Evolutionary conservation across 2,329 filamentous ascomycete genomes (phyloP).

Genomic region (Pseudogymnoascus verrucosus): DNA sequence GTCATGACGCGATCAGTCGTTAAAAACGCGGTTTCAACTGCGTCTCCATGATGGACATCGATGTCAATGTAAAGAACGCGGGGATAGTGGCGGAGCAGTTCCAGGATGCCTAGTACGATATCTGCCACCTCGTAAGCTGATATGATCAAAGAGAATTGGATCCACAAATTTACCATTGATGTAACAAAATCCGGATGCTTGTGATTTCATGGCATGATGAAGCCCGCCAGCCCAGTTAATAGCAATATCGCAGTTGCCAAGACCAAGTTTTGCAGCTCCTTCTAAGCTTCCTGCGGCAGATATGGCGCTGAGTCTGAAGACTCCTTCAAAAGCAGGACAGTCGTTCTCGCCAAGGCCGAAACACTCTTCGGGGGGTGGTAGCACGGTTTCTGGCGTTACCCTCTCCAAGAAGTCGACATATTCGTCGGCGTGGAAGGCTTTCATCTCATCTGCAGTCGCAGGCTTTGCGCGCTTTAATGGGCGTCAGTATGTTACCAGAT

Average conservation of each 20-base stretch:
- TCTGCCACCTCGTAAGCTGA: constrained; percentile 48
- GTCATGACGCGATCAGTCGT: constrained; percentile 91
- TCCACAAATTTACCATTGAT: constrained; percentile 67
- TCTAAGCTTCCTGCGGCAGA: constrained; percentile 93
- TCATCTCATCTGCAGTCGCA: constrained; percentile 82
- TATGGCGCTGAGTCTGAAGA: constrained; percentile 91
- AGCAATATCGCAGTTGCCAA: constrained; percentile 88
- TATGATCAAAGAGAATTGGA: constrained; percentile 28
- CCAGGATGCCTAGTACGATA: constrained; percentile 90
- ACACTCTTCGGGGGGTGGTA: constrained; percentile 82
- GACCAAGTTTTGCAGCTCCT: constrained; percentile 81
- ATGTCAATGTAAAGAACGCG: constrained; percentile 98
- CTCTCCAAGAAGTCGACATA: constrained; percentile 94
- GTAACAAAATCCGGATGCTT: constrained; percentile 96
- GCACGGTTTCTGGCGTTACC: constrained; percentile 98
- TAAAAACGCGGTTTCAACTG: constrained; percentile 89
- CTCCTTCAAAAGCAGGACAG: constrained; percentile 95
- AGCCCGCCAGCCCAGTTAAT: constrained; percentile 97
- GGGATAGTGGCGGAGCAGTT: constrained; percentile 81
- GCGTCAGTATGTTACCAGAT: neutral
- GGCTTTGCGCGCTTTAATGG: constrained; percentile 64
- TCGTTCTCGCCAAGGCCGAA: constrained; percentile 92
- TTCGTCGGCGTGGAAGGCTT: constrained; percentile 86
- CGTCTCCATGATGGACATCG: constrained; percentile 88
- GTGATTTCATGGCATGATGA: constrained; percentile 94